Base-by-base conservation (phyloP, 176 grass and related monocot species). In the Themeda triandra region DNA sequence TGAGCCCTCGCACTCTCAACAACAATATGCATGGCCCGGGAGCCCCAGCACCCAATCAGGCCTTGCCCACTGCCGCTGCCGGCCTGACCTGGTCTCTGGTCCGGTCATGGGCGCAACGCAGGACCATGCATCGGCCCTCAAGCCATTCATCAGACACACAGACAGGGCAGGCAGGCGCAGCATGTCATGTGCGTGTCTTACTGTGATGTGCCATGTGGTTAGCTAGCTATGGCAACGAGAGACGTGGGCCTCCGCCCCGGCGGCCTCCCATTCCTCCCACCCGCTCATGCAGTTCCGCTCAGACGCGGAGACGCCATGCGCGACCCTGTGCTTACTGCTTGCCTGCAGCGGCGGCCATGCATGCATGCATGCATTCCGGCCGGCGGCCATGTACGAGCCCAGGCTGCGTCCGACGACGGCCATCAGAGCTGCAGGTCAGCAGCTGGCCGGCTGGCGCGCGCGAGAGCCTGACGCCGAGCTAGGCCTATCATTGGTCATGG, bases 181-280 rank as follows among this genome's bases (percentile, higher is more conserved):
- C 56, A 84, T 72, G 86, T 84, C 86, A 88, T 83, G 80, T 79
- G 80, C 66, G 41, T 56, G 66, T 33, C 66, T 88, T 72, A 62
- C 66, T 72, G n/a, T 40, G 66, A 35, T 33, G 33, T 72, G 33
- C 29, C 11, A 27, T 46, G 21, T 23, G 21, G 18, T 58, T 54
- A 23, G 69, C 39, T 39, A 60, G 71, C 36, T 63, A 31, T 19
- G 32, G 32, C 32, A 2, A n/a, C n/a, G n/a, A n/a, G 32, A 71
- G 73, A 39, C 46, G 76, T 80, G 87, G 69, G 82, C n/a, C 75
- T 35, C 56, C 21, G 17, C 10, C n/a, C n/a, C n/a, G n/a, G n/a
- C n/a, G n/a, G n/a, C n/a, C n/a, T n/a, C n/a, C n/a, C n/a, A n/a
- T n/a, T n/a, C n/a, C 49, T 21, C 17, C 0, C 37, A 7, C 54